Conservation (phyloP, 768 basidiomycete species). For the Mycena maculata region DNA sequence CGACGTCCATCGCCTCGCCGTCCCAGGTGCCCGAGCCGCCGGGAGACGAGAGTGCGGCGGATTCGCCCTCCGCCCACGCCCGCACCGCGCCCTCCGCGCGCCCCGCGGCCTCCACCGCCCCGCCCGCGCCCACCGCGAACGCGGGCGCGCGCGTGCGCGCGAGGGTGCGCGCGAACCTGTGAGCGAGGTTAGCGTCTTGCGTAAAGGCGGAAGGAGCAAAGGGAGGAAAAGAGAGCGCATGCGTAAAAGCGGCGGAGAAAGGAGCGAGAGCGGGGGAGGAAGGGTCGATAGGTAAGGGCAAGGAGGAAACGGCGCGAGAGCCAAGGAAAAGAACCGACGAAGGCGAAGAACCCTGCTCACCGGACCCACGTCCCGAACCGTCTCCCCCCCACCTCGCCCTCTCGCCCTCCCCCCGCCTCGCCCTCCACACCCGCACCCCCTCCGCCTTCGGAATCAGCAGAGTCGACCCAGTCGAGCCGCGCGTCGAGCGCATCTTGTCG, state of each 20-base stretch:
- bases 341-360: conserved; percentile 1
- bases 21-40: background rate
- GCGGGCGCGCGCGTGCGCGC: background rate
- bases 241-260: no score
- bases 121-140: background rate
- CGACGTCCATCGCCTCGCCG: conserved; percentile 12
- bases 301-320: background rate
- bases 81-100: conserved; percentile 16
- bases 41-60: background rate
- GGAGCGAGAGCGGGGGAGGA: no score
- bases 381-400: background rate
- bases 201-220: no score
- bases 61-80: conserved; percentile 16
- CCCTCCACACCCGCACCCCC: background rate
- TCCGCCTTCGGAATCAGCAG: background rate
- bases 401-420: conserved; percentile 7
- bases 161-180: conserved; percentile 20
- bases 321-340: background rate
- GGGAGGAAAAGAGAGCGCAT: no score
- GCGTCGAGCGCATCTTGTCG: background rate
- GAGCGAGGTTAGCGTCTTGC: no score
- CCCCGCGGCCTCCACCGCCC: conserved; percentile 22
- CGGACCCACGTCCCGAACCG: conserved; percentile 22
- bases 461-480: background rate
- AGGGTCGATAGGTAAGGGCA: background rate